Percentiles rank a stretch among this genome's conserved stretches.
Conservation (phyloP, 2,329 filamentous ascomycete species). For the Aspergillus sclerotialis region DNA sequence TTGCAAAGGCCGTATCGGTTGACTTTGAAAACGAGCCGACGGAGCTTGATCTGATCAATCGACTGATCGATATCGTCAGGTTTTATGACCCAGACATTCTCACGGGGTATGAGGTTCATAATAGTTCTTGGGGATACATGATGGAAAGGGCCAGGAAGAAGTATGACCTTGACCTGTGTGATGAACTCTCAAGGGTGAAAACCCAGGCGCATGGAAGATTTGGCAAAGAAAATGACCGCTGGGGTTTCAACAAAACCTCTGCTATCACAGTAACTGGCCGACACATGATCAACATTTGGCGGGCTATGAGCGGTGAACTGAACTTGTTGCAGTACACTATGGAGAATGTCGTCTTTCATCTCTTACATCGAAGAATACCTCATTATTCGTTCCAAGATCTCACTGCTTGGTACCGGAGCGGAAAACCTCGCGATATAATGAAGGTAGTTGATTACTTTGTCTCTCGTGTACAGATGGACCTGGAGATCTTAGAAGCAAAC, state of each 20-base stretch:
- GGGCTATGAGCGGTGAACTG: conserved; percentile 88
- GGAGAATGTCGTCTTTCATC: conserved; percentile 90
- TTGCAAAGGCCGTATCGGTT: conserved; percentile 55
- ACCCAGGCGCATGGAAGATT: conserved; percentile 74
- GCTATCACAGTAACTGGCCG: conserved; percentile 88
- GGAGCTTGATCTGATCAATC: conserved; percentile 77
- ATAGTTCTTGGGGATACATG: conserved; percentile 88
- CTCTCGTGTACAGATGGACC: conserved; percentile 66
- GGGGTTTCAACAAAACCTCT: conserved; percentile 91
- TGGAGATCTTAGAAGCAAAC: conserved; percentile 87
- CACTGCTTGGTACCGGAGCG: conserved; percentile 72
- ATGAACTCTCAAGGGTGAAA: conserved; percentile 86
- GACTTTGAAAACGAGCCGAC: conserved; percentile 68
- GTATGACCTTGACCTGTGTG: conserved; percentile 84
- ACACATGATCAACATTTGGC: conserved; percentile 96
- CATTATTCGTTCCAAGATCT: conserved; percentile 76
- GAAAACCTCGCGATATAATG: conserved; percentile 59
- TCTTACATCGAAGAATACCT: conserved; percentile 79
- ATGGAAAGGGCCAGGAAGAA: conserved; percentile 81
- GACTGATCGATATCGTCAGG: conserved; percentile 81
- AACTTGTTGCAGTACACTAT: conserved; percentile 91
- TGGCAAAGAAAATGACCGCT: conserved; percentile 78
- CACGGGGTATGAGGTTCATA: conserved; percentile 91
- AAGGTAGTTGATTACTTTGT: conserved; percentile 75
- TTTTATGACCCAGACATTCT: conserved; percentile 82